phyloP scores from a whole-genome alignment of 768 basidiomycete species.

The Trametes villosa region DNA sequence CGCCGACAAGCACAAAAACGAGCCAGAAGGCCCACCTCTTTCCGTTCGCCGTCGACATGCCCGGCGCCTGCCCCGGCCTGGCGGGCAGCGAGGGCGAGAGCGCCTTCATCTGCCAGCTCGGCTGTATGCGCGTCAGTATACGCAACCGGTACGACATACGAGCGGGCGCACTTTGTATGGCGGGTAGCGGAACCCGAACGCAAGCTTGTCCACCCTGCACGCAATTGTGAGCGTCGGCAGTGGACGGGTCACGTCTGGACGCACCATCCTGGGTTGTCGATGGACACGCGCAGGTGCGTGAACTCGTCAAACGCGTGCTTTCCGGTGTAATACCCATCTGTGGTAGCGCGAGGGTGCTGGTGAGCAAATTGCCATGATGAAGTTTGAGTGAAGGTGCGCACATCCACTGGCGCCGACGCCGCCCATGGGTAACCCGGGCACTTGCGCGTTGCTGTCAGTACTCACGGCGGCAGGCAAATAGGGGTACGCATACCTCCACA shows the following conservation, averaged over 20 bases:
- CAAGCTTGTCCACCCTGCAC: conserved; percentile 17
- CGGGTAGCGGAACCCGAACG: conserved; percentile 17
- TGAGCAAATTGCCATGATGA: background rate
- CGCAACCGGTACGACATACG: background rate
- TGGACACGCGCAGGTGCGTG: conserved; percentile 68
- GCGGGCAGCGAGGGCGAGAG: conserved; percentile 1
- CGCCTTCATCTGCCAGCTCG: background rate
- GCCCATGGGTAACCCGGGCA: conserved; percentile 71
- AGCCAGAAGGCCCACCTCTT: conserved; percentile 2
- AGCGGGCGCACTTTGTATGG: conserved; percentile 13
- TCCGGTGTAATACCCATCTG: conserved; percentile 62
- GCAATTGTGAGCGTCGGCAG: background rate
- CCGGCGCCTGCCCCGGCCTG: too few species aligned
- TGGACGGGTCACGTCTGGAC: conserved; percentile 1
- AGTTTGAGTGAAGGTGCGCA: conserved; percentile 37
- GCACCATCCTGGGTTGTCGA: conserved; percentile 44
- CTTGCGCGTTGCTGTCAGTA: conserved; percentile 33
- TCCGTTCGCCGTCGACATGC: background rate
- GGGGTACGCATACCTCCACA: conserved; percentile 52
- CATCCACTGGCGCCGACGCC: conserved; percentile 62
- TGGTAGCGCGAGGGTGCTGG: conserved; percentile 38
- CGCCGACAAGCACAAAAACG: background rate
- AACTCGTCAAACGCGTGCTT: conserved; percentile 76
- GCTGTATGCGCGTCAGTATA: background rate
- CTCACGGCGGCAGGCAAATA: conserved; percentile 40